These are phyloP conservation scores for Cladophialophora bantiana DNA, from an alignment of 2,329 filamentous ascomycete genomes.

Conservation along the genomic window DNA sequence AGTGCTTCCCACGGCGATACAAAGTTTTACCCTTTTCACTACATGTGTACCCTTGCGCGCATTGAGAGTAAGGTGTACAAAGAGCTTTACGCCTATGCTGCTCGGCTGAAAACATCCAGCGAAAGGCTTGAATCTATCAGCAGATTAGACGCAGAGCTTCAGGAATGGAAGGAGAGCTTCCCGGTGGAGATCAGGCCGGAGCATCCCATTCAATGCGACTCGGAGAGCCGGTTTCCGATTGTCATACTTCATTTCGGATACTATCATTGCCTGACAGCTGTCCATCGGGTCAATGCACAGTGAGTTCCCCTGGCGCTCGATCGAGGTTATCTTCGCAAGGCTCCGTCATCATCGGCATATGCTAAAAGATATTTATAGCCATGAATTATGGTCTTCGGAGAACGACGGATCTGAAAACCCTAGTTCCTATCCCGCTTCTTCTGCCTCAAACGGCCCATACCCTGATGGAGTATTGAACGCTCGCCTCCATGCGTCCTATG, in stretches of 20 bases:
- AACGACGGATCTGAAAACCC: background rate
- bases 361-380: slow-evolving; percentile 5
- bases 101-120: slow-evolving; percentile 18
- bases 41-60: slow-evolving; percentile 21
- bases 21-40: slow-evolving; percentile 25
- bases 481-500: slow-evolving; percentile 18
- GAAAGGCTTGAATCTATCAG: slow-evolving; percentile 26
- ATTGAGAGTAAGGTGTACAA: slow-evolving; percentile 24
- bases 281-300: slow-evolving; percentile 26
- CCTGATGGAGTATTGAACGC: background rate
- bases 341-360: background rate
- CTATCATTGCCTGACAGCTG: slow-evolving; percentile 24
- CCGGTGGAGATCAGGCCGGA: slow-evolving; percentile 25
- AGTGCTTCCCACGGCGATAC: background rate
- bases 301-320: background rate
- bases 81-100: slow-evolving; percentile 20
- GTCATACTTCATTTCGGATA: slow-evolving; percentile 25
- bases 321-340: background rate
- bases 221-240: slow-evolving; percentile 15
- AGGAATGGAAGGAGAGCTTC: slow-evolving; percentile 29
- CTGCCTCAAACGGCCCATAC: background rate
- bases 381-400: slow-evolving; percentile 26
- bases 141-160: slow-evolving; percentile 29
- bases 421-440: background rate
- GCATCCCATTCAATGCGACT: slow-evolving; percentile 20